These are phyloP conservation scores for Tetragonia tetragonoides DNA, from an alignment of 148 eudicot genomes.

Conservation along the genomic window DNA sequence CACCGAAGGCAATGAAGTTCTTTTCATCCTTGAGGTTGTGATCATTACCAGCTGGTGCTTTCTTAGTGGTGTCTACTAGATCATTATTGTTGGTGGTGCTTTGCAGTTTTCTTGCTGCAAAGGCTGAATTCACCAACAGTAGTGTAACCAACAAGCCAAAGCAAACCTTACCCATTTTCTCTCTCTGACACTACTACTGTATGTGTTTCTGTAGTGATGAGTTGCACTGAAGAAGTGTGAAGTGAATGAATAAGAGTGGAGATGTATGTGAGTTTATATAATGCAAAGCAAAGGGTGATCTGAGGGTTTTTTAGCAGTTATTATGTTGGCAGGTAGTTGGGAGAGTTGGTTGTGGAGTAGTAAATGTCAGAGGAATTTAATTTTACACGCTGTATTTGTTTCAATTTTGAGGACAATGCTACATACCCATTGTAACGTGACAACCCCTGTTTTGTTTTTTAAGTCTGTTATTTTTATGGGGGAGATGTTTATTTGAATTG, in stretches of 20 bases:
- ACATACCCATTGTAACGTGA: too few species aligned
- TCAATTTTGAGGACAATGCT: too few species aligned
- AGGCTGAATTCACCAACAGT: slow-evolving; percentile 18
- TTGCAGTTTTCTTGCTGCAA: slow-evolving; percentile 2
- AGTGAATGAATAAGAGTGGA: not conserved
- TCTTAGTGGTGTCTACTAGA: slow-evolving; percentile 18
- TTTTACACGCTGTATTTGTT: too few species aligned
- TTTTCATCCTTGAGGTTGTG: slow-evolving; percentile 1
- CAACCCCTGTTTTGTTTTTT: too few species aligned
- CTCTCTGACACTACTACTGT: not conserved
- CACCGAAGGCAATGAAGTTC: slow-evolving; percentile 17
- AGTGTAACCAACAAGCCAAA: slow-evolving; percentile 7
- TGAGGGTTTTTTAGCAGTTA: not conserved
- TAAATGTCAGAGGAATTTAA: not conserved
- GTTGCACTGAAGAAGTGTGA: not conserved
- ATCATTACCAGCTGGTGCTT: not conserved
- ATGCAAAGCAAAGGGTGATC: not conserved
- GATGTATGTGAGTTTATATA: slow-evolving; percentile 22
- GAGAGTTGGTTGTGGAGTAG: slow-evolving; percentile 12
- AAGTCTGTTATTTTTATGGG: too few species aligned
- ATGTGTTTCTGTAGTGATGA: too few species aligned
- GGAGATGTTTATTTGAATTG: too few species aligned
- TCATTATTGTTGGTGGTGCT: not conserved
- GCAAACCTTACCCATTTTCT: slow-evolving; percentile 12
- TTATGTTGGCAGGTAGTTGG: slow-evolving; percentile 17